Conservation (phyloP, 2,329 filamentous ascomycete genomes). For the Penicillium sp. region DNA sequence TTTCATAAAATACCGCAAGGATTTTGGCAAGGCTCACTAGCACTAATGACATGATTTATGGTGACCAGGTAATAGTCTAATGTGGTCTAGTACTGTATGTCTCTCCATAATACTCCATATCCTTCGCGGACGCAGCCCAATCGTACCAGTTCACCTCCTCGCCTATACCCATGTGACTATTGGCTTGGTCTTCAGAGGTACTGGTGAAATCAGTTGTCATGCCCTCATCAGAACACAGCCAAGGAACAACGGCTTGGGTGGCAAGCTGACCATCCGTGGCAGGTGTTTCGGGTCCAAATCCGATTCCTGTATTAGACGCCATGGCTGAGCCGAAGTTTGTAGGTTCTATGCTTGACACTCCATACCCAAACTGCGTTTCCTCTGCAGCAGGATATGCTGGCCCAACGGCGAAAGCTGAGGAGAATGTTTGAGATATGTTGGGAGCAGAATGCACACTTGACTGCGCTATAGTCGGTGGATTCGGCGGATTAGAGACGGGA, state of each 20-base stretch:
- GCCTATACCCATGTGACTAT: slow-evolving; percentile 29
- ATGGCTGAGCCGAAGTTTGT: neutral
- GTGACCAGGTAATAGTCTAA: neutral
- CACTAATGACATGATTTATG: too few species aligned
- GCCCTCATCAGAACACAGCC: slow-evolving; percentile 21
- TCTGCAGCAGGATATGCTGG: neutral
- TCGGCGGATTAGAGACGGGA: accelerated
- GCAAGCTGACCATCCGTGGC: neutral
- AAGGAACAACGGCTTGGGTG: slow-evolving; percentile 1
- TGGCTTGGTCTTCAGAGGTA: neutral
- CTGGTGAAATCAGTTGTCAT: neutral
- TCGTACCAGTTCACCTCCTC: slow-evolving; percentile 39
- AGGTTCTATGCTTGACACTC: neutral
- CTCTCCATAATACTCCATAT: slow-evolving; percentile 15
- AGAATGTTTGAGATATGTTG: neutral
- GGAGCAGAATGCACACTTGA: neutral
- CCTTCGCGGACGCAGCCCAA: slow-evolving; percentile 39
- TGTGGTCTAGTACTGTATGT: neutral
- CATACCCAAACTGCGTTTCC: neutral
- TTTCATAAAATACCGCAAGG: too few species aligned
- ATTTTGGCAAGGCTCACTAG: too few species aligned
- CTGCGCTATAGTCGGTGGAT: neutral
- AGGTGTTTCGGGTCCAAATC: neutral
- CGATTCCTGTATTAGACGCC: neutral
- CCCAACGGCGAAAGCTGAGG: neutral